phyloP scores from a whole-genome alignment of 1,139 yeast species.

The Spathaspora sp. region DNA sequence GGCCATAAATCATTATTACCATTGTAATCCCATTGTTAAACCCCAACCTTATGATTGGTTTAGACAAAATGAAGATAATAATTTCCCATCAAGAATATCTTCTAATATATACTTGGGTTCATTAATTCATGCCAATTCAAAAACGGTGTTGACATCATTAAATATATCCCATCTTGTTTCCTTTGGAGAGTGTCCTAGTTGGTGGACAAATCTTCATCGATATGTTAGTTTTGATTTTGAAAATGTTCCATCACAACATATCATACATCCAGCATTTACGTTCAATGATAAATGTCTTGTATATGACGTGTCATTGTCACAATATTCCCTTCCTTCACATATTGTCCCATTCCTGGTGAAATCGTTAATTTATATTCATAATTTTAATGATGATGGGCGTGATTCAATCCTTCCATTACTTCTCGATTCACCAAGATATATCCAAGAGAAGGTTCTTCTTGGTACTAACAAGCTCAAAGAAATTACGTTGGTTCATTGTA shows the following conservation, averaged over 20 bases:
- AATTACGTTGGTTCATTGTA: slow-evolving; percentile 77
- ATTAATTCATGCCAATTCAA: slow-evolving; percentile 35
- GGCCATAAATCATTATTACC: slow-evolving; percentile 8
- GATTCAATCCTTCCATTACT: slow-evolving; percentile 36
- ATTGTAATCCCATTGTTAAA: slow-evolving; percentile 6
- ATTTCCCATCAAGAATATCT: slow-evolving; percentile 36
- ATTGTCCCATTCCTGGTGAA: slow-evolving; percentile 20
- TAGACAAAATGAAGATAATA: slow-evolving; percentile 29
- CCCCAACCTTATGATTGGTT: slow-evolving; percentile 33
- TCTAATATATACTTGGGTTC: slow-evolving; percentile 37
- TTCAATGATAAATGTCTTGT: slow-evolving; percentile 28
- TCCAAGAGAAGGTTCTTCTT: slow-evolving; percentile 31
- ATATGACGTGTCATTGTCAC: slow-evolving; percentile 26
- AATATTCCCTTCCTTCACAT: slow-evolving; percentile 10
- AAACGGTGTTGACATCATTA: slow-evolving; percentile 25
- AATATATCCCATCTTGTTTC: slow-evolving; percentile 30
- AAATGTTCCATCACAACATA: slow-evolving; percentile 2
- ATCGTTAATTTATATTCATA: slow-evolving; percentile 32
- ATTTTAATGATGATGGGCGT: slow-evolving; percentile 42
- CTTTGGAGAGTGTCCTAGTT: slow-evolving; percentile 38
- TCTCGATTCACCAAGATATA: slow-evolving; percentile 27
- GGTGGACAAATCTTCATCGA: slow-evolving; percentile 26
- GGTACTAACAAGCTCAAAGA: slow-evolving; percentile 25
- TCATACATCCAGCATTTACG: slow-evolving; percentile 24
- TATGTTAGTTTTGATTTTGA: slow-evolving; percentile 21